phyloP scores from a whole-genome alignment of 1,284 basidiomycete genomes.

The Cryptococcus neoformans region DNA sequence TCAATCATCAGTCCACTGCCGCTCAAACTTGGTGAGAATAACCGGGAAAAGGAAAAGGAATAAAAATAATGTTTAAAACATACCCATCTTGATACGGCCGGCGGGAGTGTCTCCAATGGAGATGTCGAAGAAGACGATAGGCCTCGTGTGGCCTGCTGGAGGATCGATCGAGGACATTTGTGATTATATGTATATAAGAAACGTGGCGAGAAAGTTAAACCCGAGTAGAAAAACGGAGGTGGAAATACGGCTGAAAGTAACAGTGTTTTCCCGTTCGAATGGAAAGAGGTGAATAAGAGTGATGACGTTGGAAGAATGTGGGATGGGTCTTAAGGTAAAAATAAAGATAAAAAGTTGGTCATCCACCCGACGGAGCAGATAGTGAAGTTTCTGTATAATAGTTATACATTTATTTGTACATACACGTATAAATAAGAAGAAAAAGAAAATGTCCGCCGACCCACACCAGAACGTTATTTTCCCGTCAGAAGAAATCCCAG shows the following conservation, averaged over 20 bases:
- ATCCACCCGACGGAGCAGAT: too few species aligned
- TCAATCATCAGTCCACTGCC: not conserved
- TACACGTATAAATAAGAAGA: not conserved
- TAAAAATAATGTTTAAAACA: slow-evolving; percentile 3
- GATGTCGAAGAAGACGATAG: slow-evolving; percentile 95
- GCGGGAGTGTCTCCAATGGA: slow-evolving; percentile 93
- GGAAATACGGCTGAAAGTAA: too few species aligned
- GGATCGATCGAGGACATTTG: slow-evolving; percentile 31
- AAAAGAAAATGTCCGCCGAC: slow-evolving; percentile 10
- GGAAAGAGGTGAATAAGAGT: too few species aligned
- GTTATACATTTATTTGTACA: too few species aligned
- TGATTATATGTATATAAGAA: not conserved
- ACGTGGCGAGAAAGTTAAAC: not conserved
- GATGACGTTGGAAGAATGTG: too few species aligned
- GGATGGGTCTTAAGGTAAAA: too few species aligned
- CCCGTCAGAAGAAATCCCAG: slow-evolving; percentile 73
- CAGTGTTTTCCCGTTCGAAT: too few species aligned
- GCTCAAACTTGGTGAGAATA: not conserved
- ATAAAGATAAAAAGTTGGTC: too few species aligned
- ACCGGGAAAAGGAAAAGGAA: not conserved
- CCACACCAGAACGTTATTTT: slow-evolving; percentile 65
- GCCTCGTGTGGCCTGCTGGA: slow-evolving; percentile 55
- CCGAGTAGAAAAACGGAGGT: too few species aligned
- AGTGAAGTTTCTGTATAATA: too few species aligned
- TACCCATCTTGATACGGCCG: slow-evolving; percentile 87